These are phyloP conservation scores for Fusarium albosuccineum DNA, from an alignment of 2,329 filamentous ascomycete genomes.

Conservation along the genomic window DNA sequence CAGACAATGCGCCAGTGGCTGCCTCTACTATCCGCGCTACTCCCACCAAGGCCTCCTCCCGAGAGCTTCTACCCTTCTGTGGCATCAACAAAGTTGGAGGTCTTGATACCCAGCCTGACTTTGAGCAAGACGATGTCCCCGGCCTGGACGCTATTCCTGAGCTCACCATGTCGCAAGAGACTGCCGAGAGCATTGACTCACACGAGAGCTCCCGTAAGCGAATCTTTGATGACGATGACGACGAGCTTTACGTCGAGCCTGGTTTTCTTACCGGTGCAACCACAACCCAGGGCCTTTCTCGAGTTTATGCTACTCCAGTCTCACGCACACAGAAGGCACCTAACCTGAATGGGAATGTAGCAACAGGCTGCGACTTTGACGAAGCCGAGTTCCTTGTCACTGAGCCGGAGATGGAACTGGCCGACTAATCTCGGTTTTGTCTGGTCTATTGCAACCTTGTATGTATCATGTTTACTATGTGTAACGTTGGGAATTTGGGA, in stretches of 20 bases:
- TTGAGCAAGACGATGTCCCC: slow-evolving; percentile 46
- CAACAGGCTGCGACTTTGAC: slow-evolving; percentile 70
- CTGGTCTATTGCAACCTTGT: not conserved
- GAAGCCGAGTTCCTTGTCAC: slow-evolving; percentile 75
- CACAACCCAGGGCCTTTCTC: slow-evolving; percentile 54
- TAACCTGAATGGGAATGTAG: slow-evolving; percentile 45
- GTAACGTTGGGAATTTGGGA: slow-evolving; percentile 24
- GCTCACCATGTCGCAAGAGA: slow-evolving; percentile 69
- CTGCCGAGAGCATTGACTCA: slow-evolving; percentile 55
- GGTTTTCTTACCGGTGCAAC: slow-evolving; percentile 52
- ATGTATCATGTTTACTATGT: slow-evolving; percentile 24
- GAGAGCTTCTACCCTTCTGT: slow-evolving; percentile 84
- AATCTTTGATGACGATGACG: slow-evolving; percentile 59
- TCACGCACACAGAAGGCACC: slow-evolving; percentile 47
- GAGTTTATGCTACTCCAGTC: slow-evolving; percentile 64
- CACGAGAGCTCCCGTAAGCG: slow-evolving; percentile 60
- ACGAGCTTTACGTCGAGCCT: slow-evolving; percentile 54
- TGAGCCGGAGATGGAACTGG: slow-evolving; percentile 58
- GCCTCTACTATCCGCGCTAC: slow-evolving; percentile 17
- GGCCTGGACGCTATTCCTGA: slow-evolving; percentile 59
- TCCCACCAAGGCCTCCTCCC: slow-evolving; percentile 50
- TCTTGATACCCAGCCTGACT: slow-evolving; percentile 69
- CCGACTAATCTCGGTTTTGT: slow-evolving; percentile 18
- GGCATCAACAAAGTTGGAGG: slow-evolving; percentile 83
- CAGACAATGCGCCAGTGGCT: slow-evolving; percentile 48